Evolutionary conservation across 139 green algal genomes (phyloP), one percentile per base, ranked within the genome.

Genomic region (Haematococcus lacustris): DNA sequence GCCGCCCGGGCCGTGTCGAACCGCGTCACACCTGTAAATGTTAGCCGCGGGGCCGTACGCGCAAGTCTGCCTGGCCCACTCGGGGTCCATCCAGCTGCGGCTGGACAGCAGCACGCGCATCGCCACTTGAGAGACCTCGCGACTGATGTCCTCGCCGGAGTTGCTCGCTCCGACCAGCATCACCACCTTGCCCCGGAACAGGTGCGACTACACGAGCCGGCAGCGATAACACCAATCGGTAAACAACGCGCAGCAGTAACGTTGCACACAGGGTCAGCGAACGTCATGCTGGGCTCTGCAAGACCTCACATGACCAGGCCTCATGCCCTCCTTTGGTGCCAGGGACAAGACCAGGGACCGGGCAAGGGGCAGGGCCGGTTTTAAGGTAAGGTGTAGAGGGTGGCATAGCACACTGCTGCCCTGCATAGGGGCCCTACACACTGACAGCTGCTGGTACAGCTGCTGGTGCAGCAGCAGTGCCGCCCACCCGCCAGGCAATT

Each of bases 141-240:
- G 62, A 4, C 81, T 79, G 3, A 94, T 76, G 75, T 94, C 89
- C 70, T 91, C 87, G 1, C 88, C 88, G 65, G 67, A 81, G 67
- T 80, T 80, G 40, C 73, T 80, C 0, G 86, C 82, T 5, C 88
- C 88, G 30, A 93, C 79, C 33, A 93, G 78, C 32, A 92, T 70
- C 35, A 93, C 84, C 5, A 73, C 59, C 79, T 86, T 28, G 43
- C 9, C 9, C 43, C 43, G 43, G 43, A 53, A 17, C 9, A 53
- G 43, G 43, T 9, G 17, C 9, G 43, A 53, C 9, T 9, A 17
- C 9, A 17, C 9, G 43, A 53, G 43, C 9, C 9, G 17, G 43
- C 9, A 17, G 17, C 9, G 43, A 17, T 28, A 53, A 17, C 9
- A 53, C 43, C 9, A 17, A 53, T 53, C 17, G n/a, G n/a, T n/a